Base-by-base conservation (phyloP, 139 green algal species). In the Volvox reticuliferus region DNA sequence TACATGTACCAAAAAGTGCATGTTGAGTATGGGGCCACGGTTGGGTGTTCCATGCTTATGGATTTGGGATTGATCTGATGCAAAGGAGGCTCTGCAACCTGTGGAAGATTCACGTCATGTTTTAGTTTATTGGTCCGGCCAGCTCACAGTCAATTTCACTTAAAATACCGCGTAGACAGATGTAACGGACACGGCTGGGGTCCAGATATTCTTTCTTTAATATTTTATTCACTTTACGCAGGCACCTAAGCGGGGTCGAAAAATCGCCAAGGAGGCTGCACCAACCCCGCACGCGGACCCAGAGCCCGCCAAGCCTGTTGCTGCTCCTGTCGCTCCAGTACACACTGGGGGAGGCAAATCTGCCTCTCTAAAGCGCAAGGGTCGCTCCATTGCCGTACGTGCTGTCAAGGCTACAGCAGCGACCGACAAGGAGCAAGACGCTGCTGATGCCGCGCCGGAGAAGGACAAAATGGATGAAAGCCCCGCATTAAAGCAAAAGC, bases 241-340 rank as follows among this genome's bases (percentile, higher is more conserved):
- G 62, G 62, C 82, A 22, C 62, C 82, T 21, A 87, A 87, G 82
- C 61, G 79, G 6, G 79, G 82, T 3, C 82, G 82, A 62, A 78
- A 77, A 33, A 6, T n/a, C 62, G 30, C 19, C 17, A 33, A 32
- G 19, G 32, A 32, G 30, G 30, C 82, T 16, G 55, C 50, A 3
- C 28, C 55, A 12, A 30, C 50, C 18, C 20, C n/a, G 55, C 28
- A 26, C 22, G 55, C 26, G 1, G 30, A 28, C 0, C 18, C 82
- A 14, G 50, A 24, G 17, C 26, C 28, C 1, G 1, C 36, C 2
- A 28, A 68, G 79, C 37, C 50, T 12, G 79, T 50, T 30, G n/a
- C 82, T 13, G 62, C 82, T 35, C 30, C 82, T 0, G 62, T 55
- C 17, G 30, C 55, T 0, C 2, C 80, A 5, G 26, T 61, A 0